These are phyloP conservation scores for Manihot esculenta DNA, from an alignment of 441 rosid species.

Conservation along the genomic window DNA sequence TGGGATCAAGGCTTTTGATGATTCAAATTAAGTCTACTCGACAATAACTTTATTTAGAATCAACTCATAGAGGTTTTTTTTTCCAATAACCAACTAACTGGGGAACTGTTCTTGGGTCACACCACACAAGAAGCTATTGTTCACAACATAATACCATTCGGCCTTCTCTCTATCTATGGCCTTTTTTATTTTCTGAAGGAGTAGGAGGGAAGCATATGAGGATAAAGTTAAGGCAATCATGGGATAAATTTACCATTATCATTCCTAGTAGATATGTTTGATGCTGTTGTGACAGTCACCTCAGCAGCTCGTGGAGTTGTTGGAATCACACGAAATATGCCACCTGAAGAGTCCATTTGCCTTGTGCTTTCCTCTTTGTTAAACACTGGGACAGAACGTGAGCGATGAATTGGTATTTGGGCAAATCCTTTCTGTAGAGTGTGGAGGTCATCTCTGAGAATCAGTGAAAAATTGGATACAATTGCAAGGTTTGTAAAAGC, in stretches of 20 bases:
- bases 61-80: background rate
- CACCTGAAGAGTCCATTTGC: constrained; percentile 43
- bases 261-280: constrained; percentile 31
- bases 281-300: constrained; percentile 27
- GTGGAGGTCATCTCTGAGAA: constrained; percentile 30
- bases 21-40: background rate
- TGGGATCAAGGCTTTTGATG: background rate
- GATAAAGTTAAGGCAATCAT: background rate
- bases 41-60: background rate
- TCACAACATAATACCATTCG: background rate
- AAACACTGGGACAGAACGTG: constrained; percentile 80
- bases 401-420: constrained; percentile 66
- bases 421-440: constrained; percentile 60
- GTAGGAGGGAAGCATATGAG: background rate
- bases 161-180: background rate
- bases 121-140: background rate
- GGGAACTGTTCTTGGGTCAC: background rate
- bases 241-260: constrained; percentile 42
- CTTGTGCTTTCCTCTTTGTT: constrained; percentile 56
- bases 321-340: constrained; percentile 70
- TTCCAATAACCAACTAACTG: background rate
- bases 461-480: constrained; percentile 15
- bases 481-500: background rate
- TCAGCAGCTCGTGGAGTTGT: constrained; percentile 45
- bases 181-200: background rate